Evolutionary conservation across 208 protist species (phyloP).

Genomic region (Wallacemonas sp.): DNA sequence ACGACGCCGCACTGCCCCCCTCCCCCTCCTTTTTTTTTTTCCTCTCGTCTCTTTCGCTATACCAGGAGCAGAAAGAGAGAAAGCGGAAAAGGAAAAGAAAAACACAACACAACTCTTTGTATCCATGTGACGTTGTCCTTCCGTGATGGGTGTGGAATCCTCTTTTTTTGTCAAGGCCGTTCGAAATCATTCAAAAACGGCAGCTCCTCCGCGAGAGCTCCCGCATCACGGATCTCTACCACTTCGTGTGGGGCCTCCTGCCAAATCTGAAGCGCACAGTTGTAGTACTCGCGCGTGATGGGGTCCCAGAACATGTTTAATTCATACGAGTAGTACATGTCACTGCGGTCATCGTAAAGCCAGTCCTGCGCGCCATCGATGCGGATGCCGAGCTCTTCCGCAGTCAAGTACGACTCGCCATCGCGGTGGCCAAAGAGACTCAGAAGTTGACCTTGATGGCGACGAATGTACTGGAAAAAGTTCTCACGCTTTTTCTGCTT

Average conservation of each 20-base stretch:
- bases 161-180: too few species aligned
- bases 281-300: constrained; percentile 71
- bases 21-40: too few species aligned
- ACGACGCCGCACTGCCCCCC: too few species aligned
- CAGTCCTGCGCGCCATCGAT: constrained; percentile 77
- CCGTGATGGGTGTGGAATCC: too few species aligned
- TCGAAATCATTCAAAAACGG: constrained; percentile 14
- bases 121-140: too few species aligned
- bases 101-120: too few species aligned
- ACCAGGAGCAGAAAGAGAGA: too few species aligned
- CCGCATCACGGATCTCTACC: constrained; percentile 34
- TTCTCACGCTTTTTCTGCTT: constrained; percentile 2
- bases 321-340: constrained; percentile 82
- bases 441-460: constrained; percentile 10
- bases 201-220: constrained; percentile 4
- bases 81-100: too few species aligned
- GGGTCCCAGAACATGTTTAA: constrained; percentile 84
- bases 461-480: background rate
- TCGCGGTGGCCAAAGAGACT: constrained; percentile 39
- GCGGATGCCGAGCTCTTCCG: constrained; percentile 59
- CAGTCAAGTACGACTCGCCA: constrained; percentile 58
- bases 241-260: constrained; percentile 53
- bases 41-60: too few species aligned
- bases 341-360: constrained; percentile 81
- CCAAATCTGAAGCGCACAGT: constrained; percentile 59